Conservation (phyloP, 1,139 yeast genomes). For the Magnusiomyces magnusii region DNA sequence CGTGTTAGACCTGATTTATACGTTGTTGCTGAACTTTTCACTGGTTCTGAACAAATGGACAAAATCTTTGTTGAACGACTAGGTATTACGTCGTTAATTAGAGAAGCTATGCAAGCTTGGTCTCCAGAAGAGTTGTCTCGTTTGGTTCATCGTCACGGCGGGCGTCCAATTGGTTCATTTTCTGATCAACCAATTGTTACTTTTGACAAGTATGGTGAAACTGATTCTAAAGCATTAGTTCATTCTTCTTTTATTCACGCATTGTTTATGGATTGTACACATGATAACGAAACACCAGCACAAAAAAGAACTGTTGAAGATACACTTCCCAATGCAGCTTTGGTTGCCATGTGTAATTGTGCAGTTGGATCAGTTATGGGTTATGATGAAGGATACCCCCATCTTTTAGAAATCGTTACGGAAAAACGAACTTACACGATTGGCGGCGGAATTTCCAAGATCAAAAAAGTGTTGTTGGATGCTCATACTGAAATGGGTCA, state of each 20-base stretch:
- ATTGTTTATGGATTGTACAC: slow-evolving; percentile 95
- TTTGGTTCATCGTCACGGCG: slow-evolving; percentile 86
- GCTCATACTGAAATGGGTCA: slow-evolving; percentile 64
- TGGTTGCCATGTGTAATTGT: slow-evolving; percentile 87
- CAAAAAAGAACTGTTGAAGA: slow-evolving; percentile 92
- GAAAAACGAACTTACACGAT: slow-evolving; percentile 62
- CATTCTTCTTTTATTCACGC: slow-evolving; percentile 78
- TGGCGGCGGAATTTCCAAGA: slow-evolving; percentile 63
- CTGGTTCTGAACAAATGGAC: slow-evolving; percentile 90
- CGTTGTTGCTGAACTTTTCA: slow-evolving; percentile 89
- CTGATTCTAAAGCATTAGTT: slow-evolving; percentile 35
- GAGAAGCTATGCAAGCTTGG: slow-evolving; percentile 98
- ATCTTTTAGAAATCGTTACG: slow-evolving; percentile 68
- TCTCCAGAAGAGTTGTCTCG: slow-evolving; percentile 79
- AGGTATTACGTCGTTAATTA: slow-evolving; percentile 77
- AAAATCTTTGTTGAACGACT: slow-evolving; percentile 82
- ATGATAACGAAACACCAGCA: slow-evolving; percentile 84
- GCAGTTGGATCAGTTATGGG: slow-evolving; percentile 96
- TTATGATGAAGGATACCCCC: slow-evolving; percentile 86
- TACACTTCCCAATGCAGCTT: slow-evolving; percentile 88
- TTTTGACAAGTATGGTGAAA: slow-evolving; percentile 17
- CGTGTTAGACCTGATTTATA: slow-evolving; percentile 75
- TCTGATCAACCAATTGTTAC: slow-evolving; percentile 26
- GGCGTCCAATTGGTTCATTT: slow-evolving; percentile 89
- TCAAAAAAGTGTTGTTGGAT: slow-evolving; percentile 50